A percentile compares a stretch with the other conserved stretches of the same genome.
phyloP scores from a whole-genome alignment of 169 alveolate species.

The Cryptosporidium sp. region DNA sequence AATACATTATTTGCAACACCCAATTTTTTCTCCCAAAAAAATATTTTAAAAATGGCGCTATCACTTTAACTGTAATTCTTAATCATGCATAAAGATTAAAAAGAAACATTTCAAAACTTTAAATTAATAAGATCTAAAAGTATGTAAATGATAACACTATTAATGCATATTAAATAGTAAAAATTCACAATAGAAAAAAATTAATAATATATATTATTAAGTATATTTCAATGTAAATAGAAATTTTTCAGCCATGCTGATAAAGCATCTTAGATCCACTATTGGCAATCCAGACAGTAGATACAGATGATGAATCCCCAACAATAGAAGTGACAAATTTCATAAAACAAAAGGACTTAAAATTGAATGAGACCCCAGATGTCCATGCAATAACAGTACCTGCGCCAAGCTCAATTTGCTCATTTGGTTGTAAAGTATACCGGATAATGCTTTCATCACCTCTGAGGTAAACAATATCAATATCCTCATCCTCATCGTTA shows the following conservation, averaged over 20 bases:
- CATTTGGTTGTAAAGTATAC: slow-evolving; percentile 67
- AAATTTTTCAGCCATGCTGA: slow-evolving; percentile 43
- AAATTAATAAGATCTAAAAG: neutral
- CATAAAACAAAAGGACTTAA: slow-evolving; percentile 69
- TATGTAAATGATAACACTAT: neutral
- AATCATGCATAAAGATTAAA: neutral
- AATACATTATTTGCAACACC: neutral
- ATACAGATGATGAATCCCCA: slow-evolving; percentile 47
- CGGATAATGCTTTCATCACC: slow-evolving; percentile 68
- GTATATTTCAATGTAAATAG: neutral
- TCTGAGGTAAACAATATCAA: slow-evolving; percentile 63
- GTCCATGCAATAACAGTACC: slow-evolving; percentile 75
- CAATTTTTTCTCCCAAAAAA: too few species aligned
- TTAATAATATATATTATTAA: neutral
- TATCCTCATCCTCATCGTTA: slow-evolving; percentile 20
- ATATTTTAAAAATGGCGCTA: neutral
- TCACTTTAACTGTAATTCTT: neutral
- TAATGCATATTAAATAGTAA: neutral
- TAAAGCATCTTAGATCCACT: slow-evolving; percentile 58
- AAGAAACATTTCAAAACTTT: neutral
- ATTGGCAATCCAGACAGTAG: slow-evolving; percentile 71
- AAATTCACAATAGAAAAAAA: neutral
- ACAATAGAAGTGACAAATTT: slow-evolving; percentile 72
- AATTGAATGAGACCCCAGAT: slow-evolving; percentile 64
- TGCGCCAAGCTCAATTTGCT: slow-evolving; percentile 64